Evolutionary conservation across 495 filamentous ascomycete genomes (phyloP).

Genomic region (Geopyxis carbonaria): DNA sequence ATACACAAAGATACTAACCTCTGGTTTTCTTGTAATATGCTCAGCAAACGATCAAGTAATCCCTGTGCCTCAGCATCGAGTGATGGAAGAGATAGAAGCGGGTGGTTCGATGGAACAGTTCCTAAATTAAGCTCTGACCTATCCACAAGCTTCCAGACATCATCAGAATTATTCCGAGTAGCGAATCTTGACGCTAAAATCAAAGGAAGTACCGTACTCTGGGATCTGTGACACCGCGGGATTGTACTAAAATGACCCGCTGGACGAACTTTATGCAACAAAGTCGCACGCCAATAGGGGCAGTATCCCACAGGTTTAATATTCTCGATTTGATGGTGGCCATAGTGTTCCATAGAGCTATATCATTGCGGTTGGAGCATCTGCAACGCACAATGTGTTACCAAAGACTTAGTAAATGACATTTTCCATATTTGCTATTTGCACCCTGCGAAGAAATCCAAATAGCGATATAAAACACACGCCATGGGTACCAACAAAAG

Average conservation of each 20-base stretch:
- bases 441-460: background rate
- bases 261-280: constrained; percentile 97
- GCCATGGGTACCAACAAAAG: too few species aligned
- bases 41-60: constrained; percentile 75
- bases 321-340: constrained; percentile 75
- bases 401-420: constrained; percentile 25
- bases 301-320: constrained; percentile 71
- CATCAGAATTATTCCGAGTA: constrained; percentile 8
- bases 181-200: too few species aligned
- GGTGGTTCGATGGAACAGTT: constrained; percentile 68
- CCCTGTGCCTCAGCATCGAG: constrained; percentile 85
- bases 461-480: background rate
- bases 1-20: constrained; percentile 36
- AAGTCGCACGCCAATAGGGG: constrained; percentile 56
- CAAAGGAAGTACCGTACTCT: constrained; percentile 41
- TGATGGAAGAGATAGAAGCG: constrained; percentile 53
- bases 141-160: constrained; percentile 45
- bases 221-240: constrained; percentile 67
- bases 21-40: constrained; percentile 66
- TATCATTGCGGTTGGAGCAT: constrained; percentile 64
- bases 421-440: constrained; percentile 7
- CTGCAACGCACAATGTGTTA: too few species aligned
- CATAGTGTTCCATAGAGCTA: constrained; percentile 73
- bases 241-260: constrained; percentile 81
- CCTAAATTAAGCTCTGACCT: constrained; percentile 74